These are phyloP conservation scores for Phoma sp. DNA, from an alignment of 2,329 filamentous ascomycete genomes.

Conservation along the genomic window DNA sequence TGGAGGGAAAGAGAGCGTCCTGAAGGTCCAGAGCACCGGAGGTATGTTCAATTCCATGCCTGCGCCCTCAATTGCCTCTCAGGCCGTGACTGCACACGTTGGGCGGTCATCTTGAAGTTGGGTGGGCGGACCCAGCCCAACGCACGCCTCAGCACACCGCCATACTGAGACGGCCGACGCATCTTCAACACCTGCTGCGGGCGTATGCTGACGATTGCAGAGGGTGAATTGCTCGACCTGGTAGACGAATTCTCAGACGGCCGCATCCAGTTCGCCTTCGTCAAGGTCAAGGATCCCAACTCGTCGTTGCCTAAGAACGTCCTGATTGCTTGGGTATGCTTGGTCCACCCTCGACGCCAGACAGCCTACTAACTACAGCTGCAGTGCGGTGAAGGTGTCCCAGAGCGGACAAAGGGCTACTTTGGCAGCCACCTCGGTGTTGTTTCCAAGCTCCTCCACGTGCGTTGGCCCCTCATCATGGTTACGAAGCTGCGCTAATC, in stretches of 20 bases:
- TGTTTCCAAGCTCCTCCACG: slow-evolving; percentile 89
- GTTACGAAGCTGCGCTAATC: slow-evolving; percentile 26
- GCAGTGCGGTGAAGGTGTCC: slow-evolving; percentile 91
- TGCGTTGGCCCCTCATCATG: slow-evolving; percentile 44
- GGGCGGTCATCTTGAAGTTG: not conserved
- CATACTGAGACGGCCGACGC: not conserved
- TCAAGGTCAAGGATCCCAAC: slow-evolving; percentile 96
- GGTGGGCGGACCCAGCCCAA: slow-evolving; percentile 19
- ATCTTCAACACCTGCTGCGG: not conserved
- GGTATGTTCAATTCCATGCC: slow-evolving; percentile 58
- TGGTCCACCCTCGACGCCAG: not conserved
- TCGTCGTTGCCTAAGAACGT: slow-evolving; percentile 87
- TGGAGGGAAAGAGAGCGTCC: slow-evolving; percentile 85
- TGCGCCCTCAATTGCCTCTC: slow-evolving; percentile 10
- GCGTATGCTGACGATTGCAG: slow-evolving; percentile 53
- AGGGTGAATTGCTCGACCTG: slow-evolving; percentile 88
- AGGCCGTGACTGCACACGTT: not conserved
- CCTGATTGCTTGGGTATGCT: slow-evolving; percentile 80
- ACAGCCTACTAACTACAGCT: slow-evolving; percentile 11
- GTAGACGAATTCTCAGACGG: slow-evolving; percentile 97
- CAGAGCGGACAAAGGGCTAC: slow-evolving; percentile 98
- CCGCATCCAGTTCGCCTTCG: slow-evolving; percentile 93
- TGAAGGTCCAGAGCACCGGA: slow-evolving; percentile 93
- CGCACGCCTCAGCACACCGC: slow-evolving; percentile 12
- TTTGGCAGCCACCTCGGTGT: slow-evolving; percentile 93